phyloP scores from a whole-genome alignment of 1,139 yeast species.

The Pichia sp. region DNA sequence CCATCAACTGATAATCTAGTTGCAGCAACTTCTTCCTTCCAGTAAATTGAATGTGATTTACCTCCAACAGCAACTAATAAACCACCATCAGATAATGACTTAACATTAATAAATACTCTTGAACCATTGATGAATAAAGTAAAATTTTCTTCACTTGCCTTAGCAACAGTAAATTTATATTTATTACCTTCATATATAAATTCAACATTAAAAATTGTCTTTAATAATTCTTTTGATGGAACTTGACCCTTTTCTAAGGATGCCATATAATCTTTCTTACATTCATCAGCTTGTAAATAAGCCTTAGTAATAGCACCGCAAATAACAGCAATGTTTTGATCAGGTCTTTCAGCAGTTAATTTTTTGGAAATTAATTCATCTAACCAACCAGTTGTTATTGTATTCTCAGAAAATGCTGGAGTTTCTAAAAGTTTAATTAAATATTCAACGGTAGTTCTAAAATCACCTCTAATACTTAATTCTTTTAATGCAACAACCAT shows the following conservation, averaged over 20 bases:
- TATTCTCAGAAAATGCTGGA: conserved; percentile 92
- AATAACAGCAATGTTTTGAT: conserved; percentile 78
- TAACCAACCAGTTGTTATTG: conserved; percentile 97
- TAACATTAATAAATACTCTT: conserved; percentile 79
- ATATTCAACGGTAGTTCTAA: conserved; percentile 95
- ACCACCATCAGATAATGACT: conserved; percentile 91
- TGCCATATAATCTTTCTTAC: conserved; percentile 58
- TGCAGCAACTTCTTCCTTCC: conserved; percentile 96
- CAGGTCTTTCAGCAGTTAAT: conserved; percentile 96
- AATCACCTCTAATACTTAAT: conserved; percentile 94
- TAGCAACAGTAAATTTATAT: conserved; percentile 92
- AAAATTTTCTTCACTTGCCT: conserved; percentile 78
- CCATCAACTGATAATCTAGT: conserved; percentile 95
- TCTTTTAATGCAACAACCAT: conserved; percentile 98
- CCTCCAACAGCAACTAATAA: conserved; percentile 83
- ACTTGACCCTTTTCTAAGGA: conserved; percentile 94
- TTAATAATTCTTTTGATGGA: conserved; percentile 70
- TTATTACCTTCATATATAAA: conserved; percentile 92
- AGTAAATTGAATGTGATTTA: conserved; percentile 88
- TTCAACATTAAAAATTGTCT: conserved; percentile 86
- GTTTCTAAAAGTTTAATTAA: conserved; percentile 91
- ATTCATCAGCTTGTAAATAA: conserved; percentile 69
- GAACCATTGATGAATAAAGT: conserved; percentile 92
- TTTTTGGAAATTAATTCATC: conserved; percentile 91
- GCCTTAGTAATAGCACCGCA: conserved; percentile 98